These are phyloP conservation scores for Metarhizium anisopliae DNA, from an alignment of 2,329 filamentous ascomycete genomes.

Conservation along the genomic window DNA sequence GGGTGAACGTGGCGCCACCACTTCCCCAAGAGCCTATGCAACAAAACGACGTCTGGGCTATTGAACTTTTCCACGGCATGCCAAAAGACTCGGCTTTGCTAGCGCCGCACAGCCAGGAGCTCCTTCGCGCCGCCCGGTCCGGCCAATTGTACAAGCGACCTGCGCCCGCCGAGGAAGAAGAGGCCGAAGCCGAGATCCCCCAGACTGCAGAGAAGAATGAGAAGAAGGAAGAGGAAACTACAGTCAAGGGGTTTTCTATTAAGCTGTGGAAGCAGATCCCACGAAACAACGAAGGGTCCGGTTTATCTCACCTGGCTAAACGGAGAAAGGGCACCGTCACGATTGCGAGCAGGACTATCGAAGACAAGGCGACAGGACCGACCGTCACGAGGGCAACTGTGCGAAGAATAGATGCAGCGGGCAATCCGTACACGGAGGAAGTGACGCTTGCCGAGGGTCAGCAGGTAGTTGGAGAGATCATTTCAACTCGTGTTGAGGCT, in stretches of 20 bases:
- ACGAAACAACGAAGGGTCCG: constrained; percentile 45
- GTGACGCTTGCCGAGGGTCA: constrained; percentile 75
- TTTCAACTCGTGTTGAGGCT: constrained; percentile 48
- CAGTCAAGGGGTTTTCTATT: constrained; percentile 42
- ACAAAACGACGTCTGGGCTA: constrained; percentile 60
- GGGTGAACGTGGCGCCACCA: constrained; percentile 58
- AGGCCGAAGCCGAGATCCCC: constrained; percentile 38
- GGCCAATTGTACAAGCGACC: constrained; percentile 68
- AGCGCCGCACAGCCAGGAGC: constrained; percentile 69
- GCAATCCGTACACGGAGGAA: constrained; percentile 77
- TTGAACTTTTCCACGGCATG: constrained; percentile 70
- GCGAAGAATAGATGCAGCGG: constrained; percentile 65
- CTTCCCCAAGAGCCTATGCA: constrained; percentile 53
- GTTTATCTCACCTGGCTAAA: constrained; percentile 49
- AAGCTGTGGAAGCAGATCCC: constrained; percentile 55
- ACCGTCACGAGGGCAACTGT: constrained; percentile 73
- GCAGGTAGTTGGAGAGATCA: constrained; percentile 71
- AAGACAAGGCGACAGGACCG: constrained; percentile 35
- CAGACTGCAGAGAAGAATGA: constrained; percentile 40
- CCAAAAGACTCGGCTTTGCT: constrained; percentile 76
- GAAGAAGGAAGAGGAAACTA: constrained; percentile 55
- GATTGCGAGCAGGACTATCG: constrained; percentile 41
- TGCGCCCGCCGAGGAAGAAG: constrained; percentile 51
- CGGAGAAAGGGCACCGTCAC: constrained; percentile 53
- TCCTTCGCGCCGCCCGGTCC: constrained; percentile 72